These are phyloP conservation scores for Dendrostoma leiphaemia DNA, from an alignment of 2,329 filamentous ascomycete species.

Conservation along the genomic window DNA sequence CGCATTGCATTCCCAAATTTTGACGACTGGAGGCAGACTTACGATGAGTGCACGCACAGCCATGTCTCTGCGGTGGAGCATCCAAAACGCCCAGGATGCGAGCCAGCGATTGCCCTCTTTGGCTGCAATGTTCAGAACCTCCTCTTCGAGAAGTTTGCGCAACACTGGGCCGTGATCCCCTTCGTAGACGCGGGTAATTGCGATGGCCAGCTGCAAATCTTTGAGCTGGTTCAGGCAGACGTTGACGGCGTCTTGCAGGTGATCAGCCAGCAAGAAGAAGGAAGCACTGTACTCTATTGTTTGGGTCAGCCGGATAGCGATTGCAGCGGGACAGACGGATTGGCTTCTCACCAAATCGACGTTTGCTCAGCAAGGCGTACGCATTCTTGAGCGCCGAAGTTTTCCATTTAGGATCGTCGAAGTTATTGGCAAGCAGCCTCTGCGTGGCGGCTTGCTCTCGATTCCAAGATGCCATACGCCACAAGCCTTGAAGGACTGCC, in stretches of 20 bases:
- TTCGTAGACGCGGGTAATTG: slow-evolving; percentile 83
- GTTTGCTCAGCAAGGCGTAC: slow-evolving; percentile 88
- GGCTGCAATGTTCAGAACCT: slow-evolving; percentile 73
- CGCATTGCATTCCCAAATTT: background rate
- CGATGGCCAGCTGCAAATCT: slow-evolving; percentile 86
- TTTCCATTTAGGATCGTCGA: slow-evolving; percentile 81
- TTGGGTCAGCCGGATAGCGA: slow-evolving; percentile 35
- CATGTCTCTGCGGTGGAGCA: slow-evolving; percentile 77
- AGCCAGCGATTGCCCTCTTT: slow-evolving; percentile 88
- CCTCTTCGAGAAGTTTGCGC: slow-evolving; percentile 71
- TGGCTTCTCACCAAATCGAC: slow-evolving; percentile 72
- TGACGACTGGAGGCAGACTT: slow-evolving; percentile 40
- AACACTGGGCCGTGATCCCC: slow-evolving; percentile 78
- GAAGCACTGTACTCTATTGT: slow-evolving; percentile 83
- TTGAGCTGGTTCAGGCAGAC: slow-evolving; percentile 84
- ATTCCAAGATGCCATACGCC: slow-evolving; percentile 92
- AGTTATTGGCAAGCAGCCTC: slow-evolving; percentile 84
- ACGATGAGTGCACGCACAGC: slow-evolving; percentile 81
- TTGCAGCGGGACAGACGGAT: background rate
- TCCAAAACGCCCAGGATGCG: slow-evolving; percentile 93
- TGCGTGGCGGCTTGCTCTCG: slow-evolving; percentile 80
- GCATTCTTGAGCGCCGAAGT: slow-evolving; percentile 93
- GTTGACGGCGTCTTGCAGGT: slow-evolving; percentile 79
- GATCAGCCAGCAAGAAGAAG: slow-evolving; percentile 89
- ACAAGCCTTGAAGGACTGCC: slow-evolving; percentile 81